Evolutionary conservation across 768 basidiomycete species (phyloP).

Genomic region (Amanita rubescens): DNA sequence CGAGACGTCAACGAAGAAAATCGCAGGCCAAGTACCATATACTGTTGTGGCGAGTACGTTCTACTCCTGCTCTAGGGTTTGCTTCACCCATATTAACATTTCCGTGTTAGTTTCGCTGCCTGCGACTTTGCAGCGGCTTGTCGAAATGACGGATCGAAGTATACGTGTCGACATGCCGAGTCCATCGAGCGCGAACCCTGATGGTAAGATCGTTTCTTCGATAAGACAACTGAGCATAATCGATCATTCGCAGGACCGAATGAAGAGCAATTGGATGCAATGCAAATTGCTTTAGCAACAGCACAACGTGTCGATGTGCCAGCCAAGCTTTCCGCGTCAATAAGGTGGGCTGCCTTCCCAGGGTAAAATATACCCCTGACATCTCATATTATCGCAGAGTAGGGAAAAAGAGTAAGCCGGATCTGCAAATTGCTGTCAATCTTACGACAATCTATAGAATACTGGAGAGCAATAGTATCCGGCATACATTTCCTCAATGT

Average conservation of each 20-base stretch:
- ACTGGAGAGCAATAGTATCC: background rate
- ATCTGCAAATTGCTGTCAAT: background rate
- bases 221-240: background rate
- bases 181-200: too few relatives aligned
- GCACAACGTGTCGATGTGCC: background rate
- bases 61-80: background rate
- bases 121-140: background rate
- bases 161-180: background rate
- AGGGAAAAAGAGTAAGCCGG: background rate
- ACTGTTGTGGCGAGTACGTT: background rate
- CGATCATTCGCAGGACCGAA: background rate
- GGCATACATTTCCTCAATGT: background rate
- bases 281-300: background rate
- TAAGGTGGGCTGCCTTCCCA: background rate
- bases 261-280: background rate
- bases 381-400: background rate
- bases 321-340: background rate
- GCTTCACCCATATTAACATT: background rate
- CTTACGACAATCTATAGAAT: background rate
- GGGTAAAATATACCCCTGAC: background rate
- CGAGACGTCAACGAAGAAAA: background rate
- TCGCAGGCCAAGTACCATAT: background rate
- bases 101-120: background rate
- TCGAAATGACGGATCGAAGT: background rate
- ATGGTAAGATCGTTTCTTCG: background rate